Conservation (phyloP, 768 basidiomycete genomes). For the Aureoboletus auriporus region DNA sequence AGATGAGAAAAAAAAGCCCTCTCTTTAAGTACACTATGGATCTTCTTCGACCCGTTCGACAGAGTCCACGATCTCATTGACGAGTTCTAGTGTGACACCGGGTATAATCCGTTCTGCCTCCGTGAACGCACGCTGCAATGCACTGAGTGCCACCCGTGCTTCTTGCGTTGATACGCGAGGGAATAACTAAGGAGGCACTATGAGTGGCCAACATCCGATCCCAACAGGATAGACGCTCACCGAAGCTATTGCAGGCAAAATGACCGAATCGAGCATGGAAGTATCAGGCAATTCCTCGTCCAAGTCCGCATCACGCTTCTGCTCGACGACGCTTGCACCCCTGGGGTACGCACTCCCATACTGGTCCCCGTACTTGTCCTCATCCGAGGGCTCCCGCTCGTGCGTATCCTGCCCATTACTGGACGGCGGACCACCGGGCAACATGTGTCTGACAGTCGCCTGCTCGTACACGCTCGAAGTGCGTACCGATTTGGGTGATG, state of each 20-base stretch:
- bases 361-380: constrained; percentile 62
- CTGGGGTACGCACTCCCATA: constrained; percentile 48
- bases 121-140: constrained; percentile 87
- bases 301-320: constrained; percentile 44
- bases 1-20: constrained; percentile 7
- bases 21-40: constrained; percentile 19
- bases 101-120: constrained; percentile 96
- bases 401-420: constrained; percentile 28
- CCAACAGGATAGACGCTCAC: constrained; percentile 43
- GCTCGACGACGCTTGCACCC: constrained; percentile 37
- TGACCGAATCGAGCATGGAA: constrained; percentile 94
- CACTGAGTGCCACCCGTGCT: constrained; percentile 78
- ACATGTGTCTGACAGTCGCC: constrained; percentile 65
- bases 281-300: constrained; percentile 64
- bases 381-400: constrained; percentile 53
- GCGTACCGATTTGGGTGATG: constrained; percentile 33
- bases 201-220: constrained; percentile 7
- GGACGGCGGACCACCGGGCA: constrained; percentile 22
- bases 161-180: constrained; percentile 92
- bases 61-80: constrained; percentile 91
- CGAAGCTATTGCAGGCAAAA: constrained; percentile 93
- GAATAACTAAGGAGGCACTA: constrained; percentile 57
- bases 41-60: constrained; percentile 88
- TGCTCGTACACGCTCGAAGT: constrained; percentile 45
- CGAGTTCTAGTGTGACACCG: constrained; percentile 87